Percentiles rank a stretch among this genome's conserved stretches.
Conservation (phyloP, 345 rosid species). For the Populus deltoides region DNA sequence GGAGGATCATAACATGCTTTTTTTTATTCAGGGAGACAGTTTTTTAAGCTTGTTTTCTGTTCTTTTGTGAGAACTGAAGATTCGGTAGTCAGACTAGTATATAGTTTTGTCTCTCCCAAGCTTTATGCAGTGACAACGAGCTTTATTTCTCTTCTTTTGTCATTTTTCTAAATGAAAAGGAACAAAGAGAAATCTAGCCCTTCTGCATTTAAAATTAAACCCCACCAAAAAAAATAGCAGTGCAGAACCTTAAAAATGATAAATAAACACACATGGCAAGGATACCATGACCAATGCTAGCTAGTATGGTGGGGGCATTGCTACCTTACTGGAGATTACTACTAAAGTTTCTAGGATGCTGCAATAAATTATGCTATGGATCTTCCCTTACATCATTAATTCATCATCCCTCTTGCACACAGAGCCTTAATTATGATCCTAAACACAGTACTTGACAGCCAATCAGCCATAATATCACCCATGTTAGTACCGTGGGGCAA, state of each 20-base stretch:
- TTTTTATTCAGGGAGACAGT: constrained; percentile 25
- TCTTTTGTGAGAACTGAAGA: constrained; percentile 44
- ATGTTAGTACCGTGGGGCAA: neutral
- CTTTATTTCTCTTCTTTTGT: constrained; percentile 28
- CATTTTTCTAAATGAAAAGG: constrained; percentile 29
- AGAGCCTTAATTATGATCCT: neutral
- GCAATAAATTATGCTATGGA: neutral
- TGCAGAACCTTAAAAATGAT: neutral
- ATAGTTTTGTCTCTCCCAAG: constrained; percentile 30
- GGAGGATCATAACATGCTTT: constrained; percentile 3
- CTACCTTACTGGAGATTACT: neutral
- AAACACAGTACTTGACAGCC: neutral
- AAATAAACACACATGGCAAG: neutral
- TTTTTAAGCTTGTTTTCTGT: constrained; percentile 32
- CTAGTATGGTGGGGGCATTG: neutral
- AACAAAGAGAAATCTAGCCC: neutral
- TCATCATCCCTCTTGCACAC: neutral
- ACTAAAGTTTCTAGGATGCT: neutral
- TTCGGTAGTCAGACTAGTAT: constrained; percentile 38
- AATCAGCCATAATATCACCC: neutral
- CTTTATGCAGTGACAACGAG: constrained; percentile 50
- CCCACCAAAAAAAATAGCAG: neutral
- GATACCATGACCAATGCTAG: neutral
- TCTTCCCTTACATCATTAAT: neutral
- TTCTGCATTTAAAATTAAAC: neutral